Evolutionary conservation across 2,329 filamentous ascomycete genomes (phyloP).

Genomic region (Pseudogymnoascus sp.): DNA sequence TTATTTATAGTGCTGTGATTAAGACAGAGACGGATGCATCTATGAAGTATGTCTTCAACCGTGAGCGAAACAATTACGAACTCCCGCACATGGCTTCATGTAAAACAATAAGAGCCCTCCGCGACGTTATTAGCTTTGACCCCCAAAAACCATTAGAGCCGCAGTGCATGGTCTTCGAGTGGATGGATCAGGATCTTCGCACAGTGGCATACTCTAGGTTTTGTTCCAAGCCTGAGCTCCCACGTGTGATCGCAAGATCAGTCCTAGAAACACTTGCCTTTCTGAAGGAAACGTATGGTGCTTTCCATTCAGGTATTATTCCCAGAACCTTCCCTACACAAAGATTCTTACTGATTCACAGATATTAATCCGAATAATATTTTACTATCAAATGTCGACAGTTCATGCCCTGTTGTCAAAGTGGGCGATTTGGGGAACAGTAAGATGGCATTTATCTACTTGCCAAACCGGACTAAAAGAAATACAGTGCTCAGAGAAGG

Average conservation of each 20-base stretch:
- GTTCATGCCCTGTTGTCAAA: conserved; percentile 16
- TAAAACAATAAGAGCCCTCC: conserved; percentile 18
- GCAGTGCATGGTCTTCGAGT: conserved; percentile 21
- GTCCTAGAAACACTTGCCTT: conserved; percentile 15
- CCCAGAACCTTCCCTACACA: neutral
- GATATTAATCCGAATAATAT: conserved; percentile 21
- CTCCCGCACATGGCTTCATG: conserved; percentile 14
- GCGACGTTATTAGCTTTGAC: conserved; percentile 12
- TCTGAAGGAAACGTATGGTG: conserved; percentile 11
- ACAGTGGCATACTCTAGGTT: conserved; percentile 10
- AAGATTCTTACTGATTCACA: conserved; percentile 10
- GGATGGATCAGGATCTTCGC: conserved; percentile 20
- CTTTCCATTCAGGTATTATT: conserved; percentile 18
- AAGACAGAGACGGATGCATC: conserved; percentile 14
- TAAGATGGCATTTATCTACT: conserved; percentile 10
- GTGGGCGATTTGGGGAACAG: conserved; percentile 19
- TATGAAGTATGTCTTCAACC: conserved; percentile 13
- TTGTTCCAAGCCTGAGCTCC: conserved; percentile 14
- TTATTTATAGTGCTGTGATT: conserved; percentile 15
- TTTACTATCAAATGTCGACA: conserved; percentile 17
- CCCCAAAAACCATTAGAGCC: conserved; percentile 8
- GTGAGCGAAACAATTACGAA: conserved; percentile 18
- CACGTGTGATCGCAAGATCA: conserved; percentile 15
- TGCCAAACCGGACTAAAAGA: neutral
- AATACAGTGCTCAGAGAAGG: conserved; percentile 8